Evolutionary conservation across 2,329 filamentous ascomycete species (phyloP).

Genomic region (Colletotrichum viniferum): DNA sequence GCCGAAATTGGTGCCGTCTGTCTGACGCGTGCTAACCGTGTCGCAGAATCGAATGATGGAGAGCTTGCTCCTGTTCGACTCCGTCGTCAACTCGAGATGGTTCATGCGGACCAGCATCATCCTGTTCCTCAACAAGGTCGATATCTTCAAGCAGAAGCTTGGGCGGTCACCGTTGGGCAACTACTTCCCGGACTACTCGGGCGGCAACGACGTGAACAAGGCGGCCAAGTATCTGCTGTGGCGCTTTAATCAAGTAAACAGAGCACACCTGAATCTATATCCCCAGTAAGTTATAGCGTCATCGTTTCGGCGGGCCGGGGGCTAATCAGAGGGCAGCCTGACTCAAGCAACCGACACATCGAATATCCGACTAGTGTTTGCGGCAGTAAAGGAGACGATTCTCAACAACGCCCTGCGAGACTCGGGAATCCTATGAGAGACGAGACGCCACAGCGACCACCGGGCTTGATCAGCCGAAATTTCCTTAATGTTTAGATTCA

Average conservation of each 20-base stretch:
- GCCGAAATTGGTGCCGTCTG: slow-evolving; percentile 24
- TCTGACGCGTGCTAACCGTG: slow-evolving; percentile 21
- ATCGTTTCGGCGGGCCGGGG: not conserved
- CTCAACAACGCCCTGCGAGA: slow-evolving; percentile 98
- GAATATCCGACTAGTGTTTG: slow-evolving; percentile 97
- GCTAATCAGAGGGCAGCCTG: slow-evolving; percentile 60
- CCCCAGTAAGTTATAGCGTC: slow-evolving; percentile 77
- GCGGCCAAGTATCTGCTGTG: slow-evolving; percentile 97
- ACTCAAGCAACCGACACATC: slow-evolving; percentile 99
- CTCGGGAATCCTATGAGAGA: slow-evolving; percentile 84
- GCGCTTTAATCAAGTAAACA: slow-evolving; percentile 98
- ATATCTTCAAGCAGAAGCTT: slow-evolving; percentile 96
- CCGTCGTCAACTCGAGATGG: slow-evolving; percentile 98
- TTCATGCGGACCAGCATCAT: slow-evolving; percentile 99
- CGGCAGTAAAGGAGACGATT: slow-evolving; percentile 98
- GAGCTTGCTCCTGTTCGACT: slow-evolving; percentile 93
- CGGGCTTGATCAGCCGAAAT: not conserved
- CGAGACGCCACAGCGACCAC: not conserved
- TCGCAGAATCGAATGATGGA: slow-evolving; percentile 98
- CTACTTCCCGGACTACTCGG: slow-evolving; percentile 98
- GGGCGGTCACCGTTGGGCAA: slow-evolving; percentile 86
- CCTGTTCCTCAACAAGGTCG: slow-evolving; percentile 97
- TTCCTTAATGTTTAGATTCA: slow-evolving; percentile 17
- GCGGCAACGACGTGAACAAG: slow-evolving; percentile 96
- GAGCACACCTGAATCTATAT: slow-evolving; percentile 94